Base-by-base conservation (phyloP, 331 rosid genomes). In the Spiraea crenata region DNA sequence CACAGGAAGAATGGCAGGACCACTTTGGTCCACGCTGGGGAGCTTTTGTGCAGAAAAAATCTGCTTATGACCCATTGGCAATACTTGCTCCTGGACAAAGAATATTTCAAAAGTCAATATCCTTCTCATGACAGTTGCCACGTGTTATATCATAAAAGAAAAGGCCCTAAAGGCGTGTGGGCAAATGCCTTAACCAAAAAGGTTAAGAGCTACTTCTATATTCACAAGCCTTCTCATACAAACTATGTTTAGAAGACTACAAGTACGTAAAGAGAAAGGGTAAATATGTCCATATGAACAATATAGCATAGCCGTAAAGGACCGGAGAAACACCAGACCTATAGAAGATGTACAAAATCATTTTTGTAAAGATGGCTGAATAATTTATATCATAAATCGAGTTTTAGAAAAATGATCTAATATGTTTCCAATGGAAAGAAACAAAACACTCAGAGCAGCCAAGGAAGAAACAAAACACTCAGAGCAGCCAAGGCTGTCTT, bases 21-120 rank as follows among this genome's bases (percentile, higher is more conserved):
- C 99, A 93, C 89, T 93, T 89, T 78, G 99, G 96, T 14, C 84
- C 89, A 42, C 83, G 65, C 69, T 93, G 99, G 99, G 88, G 86
- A 79, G 79, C 63, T 59, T 91, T 89, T 61, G 77, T 47, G 41
- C 82, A 76, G 70, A 89, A 95, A 84, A 93, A 93, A 91, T 80
- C 84, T 42, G 63, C 73, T 72, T 90, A 87, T 83, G 99, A 93
- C 82, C 99, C 99, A 58, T 82, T 93, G 83, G 97, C 97, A 74
- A 77, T 93, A 72, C 91, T 93, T 61, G 84, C 92, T 71, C 97
- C 99, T 57, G 99, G 99, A 74, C 99, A 91, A 70, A 67, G 91
- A 87, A 91, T 93, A 84, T 93, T 93, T 76, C 89, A 82, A 76
- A 93, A 89, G 77, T 90, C 91, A 72, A 72, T 54, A 74, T 58